These are phyloP conservation scores for Aegilops speltoides DNA, from an alignment of 176 grass and related monocot species.

Conservation along the genomic window DNA sequence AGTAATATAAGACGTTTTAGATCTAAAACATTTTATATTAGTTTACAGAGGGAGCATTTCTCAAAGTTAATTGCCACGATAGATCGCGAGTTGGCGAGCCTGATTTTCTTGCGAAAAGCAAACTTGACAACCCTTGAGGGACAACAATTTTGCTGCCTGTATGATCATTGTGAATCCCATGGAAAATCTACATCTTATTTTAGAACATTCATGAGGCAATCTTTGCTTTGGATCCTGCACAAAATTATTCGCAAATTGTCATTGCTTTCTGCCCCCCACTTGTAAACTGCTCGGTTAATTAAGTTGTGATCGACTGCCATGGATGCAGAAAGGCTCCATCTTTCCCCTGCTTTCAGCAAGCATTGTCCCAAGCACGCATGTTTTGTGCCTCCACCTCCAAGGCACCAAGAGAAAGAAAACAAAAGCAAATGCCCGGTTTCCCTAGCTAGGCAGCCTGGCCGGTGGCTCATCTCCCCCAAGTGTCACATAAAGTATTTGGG, in stretches of 20 bases:
- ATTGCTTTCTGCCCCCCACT: conserved; percentile 28
- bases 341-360: conserved; percentile 16
- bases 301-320: neutral
- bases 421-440: neutral
- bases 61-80: no score
- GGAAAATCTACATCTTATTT: conserved; percentile 8
- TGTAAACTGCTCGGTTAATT: neutral
- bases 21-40: no score
- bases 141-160: neutral
- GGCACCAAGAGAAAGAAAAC: conserved; percentile 9
- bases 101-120: no score
- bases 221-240: conserved; percentile 18
- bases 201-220: neutral
- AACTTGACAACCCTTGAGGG: no score
- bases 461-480: conserved; percentile 24
- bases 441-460: neutral
- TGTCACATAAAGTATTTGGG: conserved; percentile 38
- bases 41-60: no score
- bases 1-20: no score
- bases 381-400: neutral
- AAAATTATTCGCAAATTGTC: neutral
- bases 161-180: neutral
- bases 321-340: conserved; percentile 15
- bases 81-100: no score
- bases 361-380: neutral